Evolutionary conservation across 345 rosid genomes (phyloP).

Genomic region (Euphorbia pulcherrima): DNA sequence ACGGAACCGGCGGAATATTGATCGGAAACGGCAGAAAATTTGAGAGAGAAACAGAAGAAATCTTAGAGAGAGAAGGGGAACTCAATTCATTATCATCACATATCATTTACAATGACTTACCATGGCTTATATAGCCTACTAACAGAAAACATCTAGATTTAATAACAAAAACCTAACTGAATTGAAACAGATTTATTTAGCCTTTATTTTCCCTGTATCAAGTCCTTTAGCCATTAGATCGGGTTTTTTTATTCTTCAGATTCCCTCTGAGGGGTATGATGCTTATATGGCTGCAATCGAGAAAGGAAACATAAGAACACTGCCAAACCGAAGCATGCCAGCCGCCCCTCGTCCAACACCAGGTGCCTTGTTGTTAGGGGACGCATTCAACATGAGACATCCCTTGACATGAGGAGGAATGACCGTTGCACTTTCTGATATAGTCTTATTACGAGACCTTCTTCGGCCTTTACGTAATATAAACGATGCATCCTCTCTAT

Average conservation of each 20-base stretch:
- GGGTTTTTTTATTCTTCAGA: conserved; percentile 18
- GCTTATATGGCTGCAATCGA: conserved; percentile 44
- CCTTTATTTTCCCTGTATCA: too few relatives aligned
- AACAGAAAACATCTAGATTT: too few relatives aligned
- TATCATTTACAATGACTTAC: too few relatives aligned
- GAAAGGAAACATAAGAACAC: conserved; percentile 45
- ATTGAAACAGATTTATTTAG: too few relatives aligned
- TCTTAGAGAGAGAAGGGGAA: too few relatives aligned
- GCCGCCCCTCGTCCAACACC: conserved; percentile 50
- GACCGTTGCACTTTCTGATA: conserved; percentile 58
- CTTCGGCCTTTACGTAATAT: conserved; percentile 42
- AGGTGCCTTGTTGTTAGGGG: conserved; percentile 48
- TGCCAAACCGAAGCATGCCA: conserved; percentile 63
- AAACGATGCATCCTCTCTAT: conserved; percentile 37
- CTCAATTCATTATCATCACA: too few relatives aligned
- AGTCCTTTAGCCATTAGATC: too few relatives aligned
- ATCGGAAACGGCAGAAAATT: too few relatives aligned
- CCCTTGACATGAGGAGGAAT: conserved; percentile 64
- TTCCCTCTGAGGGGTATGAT: conserved; percentile 36
- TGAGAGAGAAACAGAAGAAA: too few relatives aligned
- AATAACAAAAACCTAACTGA: too few relatives aligned
- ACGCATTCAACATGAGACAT: conserved; percentile 61
- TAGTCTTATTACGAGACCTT: conserved; percentile 47
- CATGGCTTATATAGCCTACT: too few relatives aligned
- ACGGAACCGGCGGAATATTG: too few relatives aligned